Evolutionary conservation across 139 green algal genomes (phyloP).

Genomic region (Tetraselmis chui): DNA sequence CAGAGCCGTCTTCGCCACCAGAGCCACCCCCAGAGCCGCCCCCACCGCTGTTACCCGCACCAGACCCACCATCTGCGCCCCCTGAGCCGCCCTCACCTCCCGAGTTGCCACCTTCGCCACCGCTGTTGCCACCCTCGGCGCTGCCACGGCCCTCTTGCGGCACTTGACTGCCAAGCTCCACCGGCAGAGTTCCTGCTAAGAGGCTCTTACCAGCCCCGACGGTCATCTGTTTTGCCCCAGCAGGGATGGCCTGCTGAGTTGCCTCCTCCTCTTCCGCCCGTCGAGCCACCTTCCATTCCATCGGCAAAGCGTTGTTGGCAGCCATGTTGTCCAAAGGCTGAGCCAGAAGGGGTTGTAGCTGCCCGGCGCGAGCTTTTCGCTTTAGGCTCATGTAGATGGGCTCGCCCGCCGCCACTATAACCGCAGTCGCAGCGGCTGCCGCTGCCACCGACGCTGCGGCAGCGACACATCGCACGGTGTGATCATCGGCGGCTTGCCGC

Average conservation of each 20-base stretch:
- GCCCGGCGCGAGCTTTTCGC: background rate
- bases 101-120: no score
- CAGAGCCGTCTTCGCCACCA: background rate
- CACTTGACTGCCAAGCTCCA: no score
- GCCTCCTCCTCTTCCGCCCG: background rate
- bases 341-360: background rate
- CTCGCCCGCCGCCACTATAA: background rate
- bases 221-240: background rate
- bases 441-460: background rate
- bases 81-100: no score
- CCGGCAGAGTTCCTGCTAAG: background rate
- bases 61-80: background rate
- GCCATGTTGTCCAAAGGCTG: background rate
- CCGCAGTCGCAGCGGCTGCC: background rate
- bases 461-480: background rate
- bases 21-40: no score
- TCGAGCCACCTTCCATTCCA: background rate
- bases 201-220: background rate
- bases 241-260: background rate
- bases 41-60: no score
- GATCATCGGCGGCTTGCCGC: background rate
- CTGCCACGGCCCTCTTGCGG: background rate
- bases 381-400: background rate
- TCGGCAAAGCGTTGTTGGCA: background rate
- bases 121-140: background rate